Percentiles rank a stretch among this genome's conserved stretches.
phyloP scores from a whole-genome alignment of 306 rosid genomes.

The Cucurbita argyrosperma region DNA sequence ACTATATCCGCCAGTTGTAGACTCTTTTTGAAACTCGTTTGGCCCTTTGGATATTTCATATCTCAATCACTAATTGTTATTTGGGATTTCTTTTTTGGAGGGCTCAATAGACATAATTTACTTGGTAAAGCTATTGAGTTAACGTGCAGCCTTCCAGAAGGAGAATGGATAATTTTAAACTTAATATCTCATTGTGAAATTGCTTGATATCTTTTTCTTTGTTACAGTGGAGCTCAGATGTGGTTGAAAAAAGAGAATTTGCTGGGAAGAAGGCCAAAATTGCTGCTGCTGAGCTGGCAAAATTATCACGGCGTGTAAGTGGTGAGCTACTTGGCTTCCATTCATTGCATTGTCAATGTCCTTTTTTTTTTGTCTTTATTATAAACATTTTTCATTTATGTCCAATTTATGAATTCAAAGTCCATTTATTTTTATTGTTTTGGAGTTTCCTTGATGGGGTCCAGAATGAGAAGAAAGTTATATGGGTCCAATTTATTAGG shows the following conservation, averaged over 20 bases:
- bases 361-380: not conserved
- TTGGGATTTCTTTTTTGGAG: not conserved
- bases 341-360: not conserved
- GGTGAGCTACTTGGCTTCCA: slow-evolving; percentile 38
- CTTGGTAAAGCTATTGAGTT: not conserved
- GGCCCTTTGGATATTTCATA: not conserved
- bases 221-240: slow-evolving; percentile 73
- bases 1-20: not conserved
- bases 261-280: slow-evolving; percentile 88
- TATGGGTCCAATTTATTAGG: not conserved
- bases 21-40: not conserved
- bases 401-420: not conserved
- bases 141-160: not conserved
- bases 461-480: not conserved
- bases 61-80: not conserved
- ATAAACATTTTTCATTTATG: not conserved
- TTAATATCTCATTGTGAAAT: not conserved
- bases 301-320: slow-evolving; percentile 62
- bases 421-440: not conserved
- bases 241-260: slow-evolving; percentile 72
- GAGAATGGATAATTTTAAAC: not conserved
- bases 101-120: not conserved
- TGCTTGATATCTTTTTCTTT: slow-evolving; percentile 15
- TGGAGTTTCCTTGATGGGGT: not conserved
- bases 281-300: slow-evolving; percentile 91